Base-by-base conservation (phyloP, 257 asterid species). In the Paulownia fortunei region DNA sequence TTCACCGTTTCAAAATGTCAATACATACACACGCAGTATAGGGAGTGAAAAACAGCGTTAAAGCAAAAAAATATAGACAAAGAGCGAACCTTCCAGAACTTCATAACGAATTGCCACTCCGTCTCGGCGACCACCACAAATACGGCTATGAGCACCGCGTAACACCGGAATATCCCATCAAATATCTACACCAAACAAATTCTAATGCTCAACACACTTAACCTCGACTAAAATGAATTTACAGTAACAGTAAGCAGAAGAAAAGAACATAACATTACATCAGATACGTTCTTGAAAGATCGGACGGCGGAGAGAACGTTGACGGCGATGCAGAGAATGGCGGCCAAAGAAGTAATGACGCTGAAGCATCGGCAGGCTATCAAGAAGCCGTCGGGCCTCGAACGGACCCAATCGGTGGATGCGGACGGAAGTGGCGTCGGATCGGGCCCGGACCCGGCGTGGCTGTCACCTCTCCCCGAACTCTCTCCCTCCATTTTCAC, bases 161-260 rank as follows among this genome's bases (percentile, higher is more conserved):
- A 96, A 78, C 98, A 96, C 81, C 99, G 96, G 82, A 93, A 96
- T 73, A 93, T 92, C 52, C 99, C 99, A 88, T 91, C 98, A 79
- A 96, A 96, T 82, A 91, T 84, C 97, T 91, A 37, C 72, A 84
- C 39, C 67, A 15, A 76, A 71, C 37, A 19, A 59, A 19, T 16
- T 39, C n/a, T 18, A 51, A 63, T 15, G 24, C 46, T 16, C 63
- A 78, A 49, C 23, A 56, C 46, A 46, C 37, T 12, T n/a, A 41
- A 3, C 41, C 11, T 2, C 58, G 10, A 42, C 52, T 6, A 49
- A 52, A 12, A 9, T 2, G 10, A 70, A 46, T 7, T 36, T 4
- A 30, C 52, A 30, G 68, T 9, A 11, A 55, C 13, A 5, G n/a
- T n/a, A 34, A 39, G 23, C 24, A 7, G 49, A 2, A 60, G 44